Conservation (phyloP, 2,329 filamentous ascomycete genomes). For the Colletotrichum cordylinicola region DNA sequence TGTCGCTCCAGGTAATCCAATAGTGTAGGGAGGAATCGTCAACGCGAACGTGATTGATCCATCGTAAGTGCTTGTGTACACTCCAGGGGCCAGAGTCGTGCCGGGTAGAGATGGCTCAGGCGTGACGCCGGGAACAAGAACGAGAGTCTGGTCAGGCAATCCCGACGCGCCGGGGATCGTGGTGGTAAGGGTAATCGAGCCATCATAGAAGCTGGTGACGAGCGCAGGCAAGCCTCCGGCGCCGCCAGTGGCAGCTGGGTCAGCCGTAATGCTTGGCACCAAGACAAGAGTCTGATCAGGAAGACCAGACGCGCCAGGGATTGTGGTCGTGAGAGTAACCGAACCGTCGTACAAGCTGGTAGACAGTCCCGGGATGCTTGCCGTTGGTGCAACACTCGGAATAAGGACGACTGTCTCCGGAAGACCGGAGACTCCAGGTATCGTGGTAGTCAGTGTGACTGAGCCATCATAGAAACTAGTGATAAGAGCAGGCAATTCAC, state of each 20-base stretch:
- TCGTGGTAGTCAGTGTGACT: background rate
- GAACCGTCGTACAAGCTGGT: background rate
- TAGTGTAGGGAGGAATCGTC: background rate
- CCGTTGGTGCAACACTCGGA: background rate
- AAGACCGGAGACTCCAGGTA: background rate
- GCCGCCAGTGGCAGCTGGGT: background rate
- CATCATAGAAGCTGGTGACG: background rate
- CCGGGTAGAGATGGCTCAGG: background rate
- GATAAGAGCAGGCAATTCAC: background rate
- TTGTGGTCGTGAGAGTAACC: background rate
- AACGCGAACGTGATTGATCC: background rate
- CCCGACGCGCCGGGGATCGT: background rate
- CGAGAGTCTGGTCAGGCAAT: background rate
- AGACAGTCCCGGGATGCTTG: background rate
- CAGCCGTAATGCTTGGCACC: background rate
- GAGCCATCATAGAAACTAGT: background rate
- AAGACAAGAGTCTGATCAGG: background rate
- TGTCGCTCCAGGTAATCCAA: background rate
- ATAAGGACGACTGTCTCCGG: background rate
- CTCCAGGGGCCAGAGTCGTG: background rate
- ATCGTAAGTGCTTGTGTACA: background rate
- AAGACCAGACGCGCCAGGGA: background rate
- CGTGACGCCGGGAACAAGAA: background rate
- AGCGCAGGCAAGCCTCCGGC: background rate
- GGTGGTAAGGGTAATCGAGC: background rate